A percentile compares a stretch with the other conserved stretches of the same genome.
These are phyloP conservation scores for Acrocalymma vagum DNA, from an alignment of 2,329 filamentous ascomycete species.

Conservation along the genomic window DNA sequence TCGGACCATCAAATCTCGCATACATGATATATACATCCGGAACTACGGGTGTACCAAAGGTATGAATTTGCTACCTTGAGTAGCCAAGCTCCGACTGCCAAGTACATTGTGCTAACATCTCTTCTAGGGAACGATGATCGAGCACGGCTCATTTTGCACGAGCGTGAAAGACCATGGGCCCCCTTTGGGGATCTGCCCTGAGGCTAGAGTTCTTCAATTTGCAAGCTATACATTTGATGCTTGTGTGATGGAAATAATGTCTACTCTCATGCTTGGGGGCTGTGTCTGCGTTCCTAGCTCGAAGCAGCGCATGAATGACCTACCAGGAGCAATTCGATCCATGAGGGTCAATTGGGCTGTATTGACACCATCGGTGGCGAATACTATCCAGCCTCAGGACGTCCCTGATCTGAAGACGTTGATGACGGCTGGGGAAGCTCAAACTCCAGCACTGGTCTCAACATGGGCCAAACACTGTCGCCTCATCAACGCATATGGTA, in stretches of 20 bases:
- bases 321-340: conserved; percentile 35
- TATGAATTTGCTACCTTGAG: too few species aligned
- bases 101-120: too few species aligned
- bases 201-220: conserved; percentile 54
- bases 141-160: conserved; percentile 5
- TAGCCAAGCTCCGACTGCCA: too few species aligned
- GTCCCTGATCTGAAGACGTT: conserved; percentile 53
- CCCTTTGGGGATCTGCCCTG: conserved; percentile 54
- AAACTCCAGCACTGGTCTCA: conserved; percentile 20
- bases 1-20: too few species aligned
- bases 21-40: conserved; percentile 79
- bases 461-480: conserved; percentile 29
- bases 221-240: conserved; percentile 61
- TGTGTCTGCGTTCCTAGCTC: conserved; percentile 63
- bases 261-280: conserved; percentile 56
- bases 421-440: conserved; percentile 52
- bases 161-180: conserved; percentile 39
- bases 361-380: conserved; percentile 18
- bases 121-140: conserved; percentile 65
- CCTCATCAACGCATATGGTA: conserved; percentile 14
- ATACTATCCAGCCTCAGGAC: conserved; percentile 47
- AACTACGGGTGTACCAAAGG: conserved; percentile 78
- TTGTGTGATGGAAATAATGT: conserved; percentile 61
- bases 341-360: conserved; percentile 51
- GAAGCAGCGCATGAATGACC: conserved; percentile 57